Conservation (phyloP, 2,329 filamentous ascomycete genomes). For the Hypoxylon sp. region DNA sequence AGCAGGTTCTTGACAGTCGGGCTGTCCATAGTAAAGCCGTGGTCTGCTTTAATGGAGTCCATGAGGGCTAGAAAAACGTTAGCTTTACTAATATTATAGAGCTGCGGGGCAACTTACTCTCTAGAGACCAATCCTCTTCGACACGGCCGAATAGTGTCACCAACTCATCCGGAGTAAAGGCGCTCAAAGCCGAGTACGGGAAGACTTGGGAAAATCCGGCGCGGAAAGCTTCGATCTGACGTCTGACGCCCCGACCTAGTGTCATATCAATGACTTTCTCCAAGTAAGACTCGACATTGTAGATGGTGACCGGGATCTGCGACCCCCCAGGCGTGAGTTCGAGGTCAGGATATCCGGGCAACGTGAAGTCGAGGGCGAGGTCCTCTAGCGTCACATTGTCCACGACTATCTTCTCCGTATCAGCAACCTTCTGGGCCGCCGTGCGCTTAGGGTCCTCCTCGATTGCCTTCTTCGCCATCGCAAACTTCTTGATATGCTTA, state of each 20-base stretch:
- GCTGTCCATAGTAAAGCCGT: constrained; percentile 99
- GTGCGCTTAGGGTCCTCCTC: constrained; percentile 76
- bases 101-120: constrained; percentile 73
- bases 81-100: constrained; percentile 41
- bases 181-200: constrained; percentile 89
- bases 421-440: constrained; percentile 75
- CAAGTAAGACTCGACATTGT: constrained; percentile 91
- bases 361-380: constrained; percentile 90
- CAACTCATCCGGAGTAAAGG: constrained; percentile 94
- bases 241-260: constrained; percentile 85
- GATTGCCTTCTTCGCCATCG: constrained; percentile 82
- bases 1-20: constrained; percentile 93
- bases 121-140: constrained; percentile 96
- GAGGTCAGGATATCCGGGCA: constrained; percentile 90
- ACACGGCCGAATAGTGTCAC: constrained; percentile 93
- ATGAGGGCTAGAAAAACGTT: constrained; percentile 75
- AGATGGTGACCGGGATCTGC: constrained; percentile 81
- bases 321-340: constrained; percentile 82
- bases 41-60: constrained; percentile 98
- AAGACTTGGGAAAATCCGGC: constrained; percentile 95
- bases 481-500: constrained; percentile 88
- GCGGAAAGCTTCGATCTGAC: constrained; percentile 91
- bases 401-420: constrained; percentile 76
- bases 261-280: constrained; percentile 93
- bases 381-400: constrained; percentile 86